Conservation (phyloP, 495 filamentous ascomycete genomes). For the Tuber magnatum region DNA sequence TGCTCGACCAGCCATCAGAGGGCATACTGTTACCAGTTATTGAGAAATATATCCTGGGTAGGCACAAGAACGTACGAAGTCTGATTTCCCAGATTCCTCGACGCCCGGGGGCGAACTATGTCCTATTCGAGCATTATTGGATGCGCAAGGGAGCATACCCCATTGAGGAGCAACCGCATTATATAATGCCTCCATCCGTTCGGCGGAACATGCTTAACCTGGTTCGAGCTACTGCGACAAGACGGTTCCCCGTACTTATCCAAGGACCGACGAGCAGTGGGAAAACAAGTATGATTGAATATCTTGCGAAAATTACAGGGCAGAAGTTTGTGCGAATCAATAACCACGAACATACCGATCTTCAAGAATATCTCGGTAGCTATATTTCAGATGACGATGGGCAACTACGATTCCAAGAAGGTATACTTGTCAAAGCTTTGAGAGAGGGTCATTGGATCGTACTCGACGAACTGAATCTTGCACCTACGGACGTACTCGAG, state of each 20-base stretch:
- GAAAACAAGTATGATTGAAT: conserved; percentile 99
- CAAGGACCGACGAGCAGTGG: conserved; percentile 95
- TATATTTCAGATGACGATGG: conserved; percentile 83
- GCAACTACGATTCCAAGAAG: conserved; percentile 82
- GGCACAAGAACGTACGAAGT: conserved; percentile 57
- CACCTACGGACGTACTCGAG: conserved; percentile 92
- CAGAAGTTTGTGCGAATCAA: conserved; percentile 98
- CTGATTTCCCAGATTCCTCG: conserved; percentile 66
- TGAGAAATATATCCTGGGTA: conserved; percentile 67
- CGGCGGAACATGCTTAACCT: conserved; percentile 89
- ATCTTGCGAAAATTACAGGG: conserved; percentile 87
- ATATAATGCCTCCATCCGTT: conserved; percentile 94
- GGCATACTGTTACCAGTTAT: conserved; percentile 69
- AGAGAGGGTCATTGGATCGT: conserved; percentile 96
- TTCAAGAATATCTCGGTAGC: conserved; percentile 94
- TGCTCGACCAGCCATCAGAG: conserved; percentile 72
- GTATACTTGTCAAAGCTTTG: conserved; percentile 84
- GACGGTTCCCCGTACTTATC: conserved; percentile 87
- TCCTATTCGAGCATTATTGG: conserved; percentile 93
- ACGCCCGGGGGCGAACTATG: conserved; percentile 66
- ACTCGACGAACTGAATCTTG: conserved; percentile 92
- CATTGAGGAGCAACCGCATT: conserved; percentile 69
- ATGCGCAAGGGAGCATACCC: conserved; percentile 62
- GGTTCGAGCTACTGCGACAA: conserved; percentile 81
- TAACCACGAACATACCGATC: conserved; percentile 97